Conservation (phyloP, 1,284 basidiomycete species). For the Cronartium quercuum region DNA sequence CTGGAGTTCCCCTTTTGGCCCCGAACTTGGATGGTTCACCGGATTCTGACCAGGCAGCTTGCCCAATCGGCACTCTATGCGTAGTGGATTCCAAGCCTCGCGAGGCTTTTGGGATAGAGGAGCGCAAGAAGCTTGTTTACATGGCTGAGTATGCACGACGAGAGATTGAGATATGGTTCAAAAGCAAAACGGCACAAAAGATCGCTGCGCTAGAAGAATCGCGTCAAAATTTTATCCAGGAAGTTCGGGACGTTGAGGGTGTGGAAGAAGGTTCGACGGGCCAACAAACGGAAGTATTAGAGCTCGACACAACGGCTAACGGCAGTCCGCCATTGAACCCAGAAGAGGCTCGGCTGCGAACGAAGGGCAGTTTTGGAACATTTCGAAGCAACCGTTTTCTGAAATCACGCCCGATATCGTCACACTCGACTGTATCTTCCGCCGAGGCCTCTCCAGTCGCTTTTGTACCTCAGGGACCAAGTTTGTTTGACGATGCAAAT, state of each 20-base stretch:
- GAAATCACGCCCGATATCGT: neutral
- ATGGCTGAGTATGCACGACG: constrained; percentile 40
- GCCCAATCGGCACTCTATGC: constrained; percentile 45
- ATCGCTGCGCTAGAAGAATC: neutral
- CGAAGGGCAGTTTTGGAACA: neutral
- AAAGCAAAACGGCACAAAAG: neutral
- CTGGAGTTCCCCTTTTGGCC: constrained; percentile 20
- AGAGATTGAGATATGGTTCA: constrained; percentile 29
- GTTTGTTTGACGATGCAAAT: neutral
- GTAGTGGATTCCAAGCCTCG: constrained; percentile 9
- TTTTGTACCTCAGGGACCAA: neutral
- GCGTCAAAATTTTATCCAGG: neutral
- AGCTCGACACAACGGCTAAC: neutral
- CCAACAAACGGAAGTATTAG: neutral
- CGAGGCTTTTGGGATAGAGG: constrained; percentile 9
- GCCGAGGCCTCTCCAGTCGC: neutral
- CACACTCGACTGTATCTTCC: neutral
- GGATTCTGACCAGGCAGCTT: constrained; percentile 24
- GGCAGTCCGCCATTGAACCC: neutral
- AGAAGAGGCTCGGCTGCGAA: neutral
- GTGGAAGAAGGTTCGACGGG: neutral
- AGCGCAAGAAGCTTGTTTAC: constrained; percentile 32
- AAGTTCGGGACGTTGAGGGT: neutral
- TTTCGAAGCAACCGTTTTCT: neutral
- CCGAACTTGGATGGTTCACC: constrained; percentile 10